Base-by-base conservation (phyloP, 163 green algal species). In the Volvox carteri region DNA sequence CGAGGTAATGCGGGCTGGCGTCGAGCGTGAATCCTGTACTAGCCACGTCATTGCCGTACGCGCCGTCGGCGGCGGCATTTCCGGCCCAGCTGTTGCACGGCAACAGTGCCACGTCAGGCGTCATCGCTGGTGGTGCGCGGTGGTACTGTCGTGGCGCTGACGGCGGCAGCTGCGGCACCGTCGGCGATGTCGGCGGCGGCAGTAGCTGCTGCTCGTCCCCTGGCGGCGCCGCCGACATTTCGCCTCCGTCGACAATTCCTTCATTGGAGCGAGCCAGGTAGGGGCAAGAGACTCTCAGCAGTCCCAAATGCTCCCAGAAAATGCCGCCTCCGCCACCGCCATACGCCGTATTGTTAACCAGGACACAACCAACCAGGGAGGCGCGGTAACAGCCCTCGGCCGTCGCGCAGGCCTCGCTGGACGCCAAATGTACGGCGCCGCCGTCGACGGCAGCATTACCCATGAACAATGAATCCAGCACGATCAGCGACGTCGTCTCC, bases 311-410 rank as follows among this genome's bases (percentile, higher is more conserved):
- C 48, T 86, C 60, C 79, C 79, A 86, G 60, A 78, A 86, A 16
- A 86, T 48, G 28, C 58, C 79, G 23, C 79, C 79, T 28, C 79
- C 79, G 41, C 79, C 79, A 12, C 79, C 79, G 41, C 79, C 79
- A 0, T 18, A 16, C 28, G 79, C 79, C 16, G 19, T 37, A 30
- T 86, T 86, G 79, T 33, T 25, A 6, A 35, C 30, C 41, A 86
- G n/a, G 11, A 86, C 60, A 6, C n/a, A 56, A 30, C 60, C 79
- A 23, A 16, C 6, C 5, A 86, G 41, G 7, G 1, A 2, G 16
- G 60, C 60, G 14, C 5, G 4, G 79, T 68, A 86, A 60, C 79
- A 86, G 60, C 58, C 42, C 11, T 4, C n/a, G 1, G 79, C 35
- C 19, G 21, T 21, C 25, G 7, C 30, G 60, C 79, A 86, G 28